Evolutionary conservation across 768 basidiomycete genomes (phyloP).

Genomic region (Lactifluus echinatus): DNA sequence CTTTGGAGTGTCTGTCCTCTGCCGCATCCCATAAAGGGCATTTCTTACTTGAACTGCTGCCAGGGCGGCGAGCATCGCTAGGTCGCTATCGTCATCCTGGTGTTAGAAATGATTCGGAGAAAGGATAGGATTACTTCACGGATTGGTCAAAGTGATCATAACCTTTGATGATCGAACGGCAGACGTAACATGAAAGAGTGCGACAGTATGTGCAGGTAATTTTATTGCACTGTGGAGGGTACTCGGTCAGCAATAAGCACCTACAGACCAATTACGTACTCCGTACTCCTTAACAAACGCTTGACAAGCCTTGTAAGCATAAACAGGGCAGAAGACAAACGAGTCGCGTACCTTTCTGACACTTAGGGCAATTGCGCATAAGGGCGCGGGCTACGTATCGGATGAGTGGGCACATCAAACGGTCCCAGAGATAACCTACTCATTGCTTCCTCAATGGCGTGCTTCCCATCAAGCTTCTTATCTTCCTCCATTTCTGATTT

Average conservation of each 20-base stretch:
- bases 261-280: slow-evolving; percentile 34
- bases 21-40: slow-evolving; percentile 64
- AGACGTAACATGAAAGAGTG: slow-evolving; percentile 78
- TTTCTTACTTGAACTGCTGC: slow-evolving; percentile 30
- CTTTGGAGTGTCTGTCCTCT: slow-evolving; percentile 55
- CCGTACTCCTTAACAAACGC: slow-evolving; percentile 76
- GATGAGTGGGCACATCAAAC: slow-evolving; percentile 6
- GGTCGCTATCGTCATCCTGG: slow-evolving; percentile 2
- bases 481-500: slow-evolving; percentile 65
- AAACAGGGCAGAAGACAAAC: not conserved
- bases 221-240: slow-evolving; percentile 72
- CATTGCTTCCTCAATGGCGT: slow-evolving; percentile 90
- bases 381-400: slow-evolving; percentile 54
- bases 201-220: slow-evolving; percentile 72
- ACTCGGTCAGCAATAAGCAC: not conserved
- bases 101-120: not conserved
- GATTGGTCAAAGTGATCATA: slow-evolving; percentile 64
- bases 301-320: slow-evolving; percentile 24
- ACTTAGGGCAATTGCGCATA: slow-evolving; percentile 84
- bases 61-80: not conserved
- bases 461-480: slow-evolving; percentile 61
- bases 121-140: slow-evolving; percentile 23
- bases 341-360: slow-evolving; percentile 51
- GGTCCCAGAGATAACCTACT: slow-evolving; percentile 36
- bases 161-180: slow-evolving; percentile 60